A percentile compares a stretch with the other conserved stretches of the same genome.
Conservation (phyloP, 768 basidiomycete genomes). For the Phylloporus rhodoxanthus region DNA sequence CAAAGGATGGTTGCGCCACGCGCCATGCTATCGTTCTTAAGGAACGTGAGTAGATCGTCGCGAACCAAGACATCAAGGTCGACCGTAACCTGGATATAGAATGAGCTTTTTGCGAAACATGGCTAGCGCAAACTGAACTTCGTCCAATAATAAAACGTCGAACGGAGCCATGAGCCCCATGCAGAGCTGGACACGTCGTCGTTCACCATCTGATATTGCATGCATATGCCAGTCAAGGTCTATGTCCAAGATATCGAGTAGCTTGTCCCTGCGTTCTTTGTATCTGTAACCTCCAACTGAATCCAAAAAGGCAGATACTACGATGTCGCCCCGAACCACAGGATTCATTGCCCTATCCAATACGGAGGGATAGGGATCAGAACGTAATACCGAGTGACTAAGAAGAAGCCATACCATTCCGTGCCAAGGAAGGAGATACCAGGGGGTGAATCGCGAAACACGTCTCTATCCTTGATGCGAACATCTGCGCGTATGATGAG, state of each 20-base stretch:
- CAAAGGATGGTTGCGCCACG: conserved; percentile 88
- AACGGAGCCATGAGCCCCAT: conserved; percentile 95
- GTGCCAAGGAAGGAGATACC: conserved; percentile 88
- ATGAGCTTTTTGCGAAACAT: not conserved
- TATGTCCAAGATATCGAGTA: conserved; percentile 90
- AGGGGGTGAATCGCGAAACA: conserved; percentile 80
- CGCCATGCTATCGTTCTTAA: conserved; percentile 71
- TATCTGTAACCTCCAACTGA: conserved; percentile 94
- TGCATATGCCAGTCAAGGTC: conserved; percentile 98
- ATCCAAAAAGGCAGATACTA: conserved; percentile 91
- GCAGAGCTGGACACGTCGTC: conserved; percentile 87
- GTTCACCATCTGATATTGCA: conserved; percentile 91
- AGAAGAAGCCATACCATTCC: conserved; percentile 69
- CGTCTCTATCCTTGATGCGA: conserved; percentile 73
- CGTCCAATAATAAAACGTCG: conserved; percentile 90
- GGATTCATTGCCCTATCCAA: conserved; percentile 93
- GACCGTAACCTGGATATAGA: conserved; percentile 70
- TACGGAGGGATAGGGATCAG: not conserved
- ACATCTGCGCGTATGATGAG: conserved; percentile 63
- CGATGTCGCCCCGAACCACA: conserved; percentile 88
- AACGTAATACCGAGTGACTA: not conserved
- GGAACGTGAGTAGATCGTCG: conserved; percentile 81
- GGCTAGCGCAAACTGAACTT: conserved; percentile 45
- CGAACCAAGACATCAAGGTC: conserved; percentile 96
- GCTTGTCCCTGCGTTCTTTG: conserved; percentile 76